Conservation (phyloP, 1,284 basidiomycete species). For the Moniliophthora roreri region DNA sequence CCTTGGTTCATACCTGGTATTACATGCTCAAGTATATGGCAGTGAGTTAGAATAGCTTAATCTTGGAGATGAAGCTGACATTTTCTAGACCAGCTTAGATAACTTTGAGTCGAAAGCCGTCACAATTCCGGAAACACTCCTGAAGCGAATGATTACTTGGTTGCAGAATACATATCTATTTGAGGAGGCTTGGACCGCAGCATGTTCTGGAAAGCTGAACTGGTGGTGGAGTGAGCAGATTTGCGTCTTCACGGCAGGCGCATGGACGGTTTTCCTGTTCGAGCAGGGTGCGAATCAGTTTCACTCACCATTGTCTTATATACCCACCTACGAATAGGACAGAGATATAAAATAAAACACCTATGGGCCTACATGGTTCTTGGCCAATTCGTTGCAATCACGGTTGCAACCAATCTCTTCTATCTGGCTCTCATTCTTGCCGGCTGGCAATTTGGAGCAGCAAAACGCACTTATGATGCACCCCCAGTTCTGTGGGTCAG, state of each 20-base stretch:
- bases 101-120: constrained; percentile 34
- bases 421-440: constrained; percentile 54
- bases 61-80: not conserved
- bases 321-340: constrained; percentile 30
- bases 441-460: constrained; percentile 18
- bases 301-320: not conserved
- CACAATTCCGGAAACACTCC: constrained; percentile 13
- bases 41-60: constrained; percentile 30
- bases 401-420: constrained; percentile 69
- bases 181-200: constrained; percentile 50
- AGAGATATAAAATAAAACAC: constrained; percentile 47
- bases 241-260: constrained; percentile 65
- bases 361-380: constrained; percentile 75
- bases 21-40: constrained; percentile 56
- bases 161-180: constrained; percentile 61
- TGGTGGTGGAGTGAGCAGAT: constrained; percentile 82
- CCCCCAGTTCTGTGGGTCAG: constrained; percentile 39
- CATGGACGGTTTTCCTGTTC: constrained; percentile 61
- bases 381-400: constrained; percentile 74
- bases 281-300: constrained; percentile 45
- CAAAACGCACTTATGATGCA: constrained; percentile 12
- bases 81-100: constrained; percentile 52
- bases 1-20: constrained; percentile 59
- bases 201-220: constrained; percentile 40
- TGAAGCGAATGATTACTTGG: constrained; percentile 53